Evolutionary conservation across 129 eudicot species (phyloP).

Genomic region (Sambucus nigra): DNA sequence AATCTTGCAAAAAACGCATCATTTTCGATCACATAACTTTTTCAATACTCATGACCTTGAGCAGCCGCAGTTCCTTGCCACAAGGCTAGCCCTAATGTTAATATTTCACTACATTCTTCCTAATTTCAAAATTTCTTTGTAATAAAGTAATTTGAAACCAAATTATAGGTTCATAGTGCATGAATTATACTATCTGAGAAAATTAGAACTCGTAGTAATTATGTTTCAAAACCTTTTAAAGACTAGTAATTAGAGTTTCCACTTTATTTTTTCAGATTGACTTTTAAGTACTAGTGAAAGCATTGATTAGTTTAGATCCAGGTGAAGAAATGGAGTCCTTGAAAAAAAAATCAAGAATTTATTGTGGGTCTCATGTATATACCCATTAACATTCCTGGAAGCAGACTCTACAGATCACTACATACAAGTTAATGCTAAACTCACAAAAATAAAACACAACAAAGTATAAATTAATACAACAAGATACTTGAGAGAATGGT

Average conservation of each 20-base stretch:
- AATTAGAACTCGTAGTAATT: no score
- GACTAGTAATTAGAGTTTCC: no score
- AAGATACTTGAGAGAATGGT: no score
- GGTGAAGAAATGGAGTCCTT: conserved; percentile 76
- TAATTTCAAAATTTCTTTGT: not conserved
- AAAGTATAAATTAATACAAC: no score
- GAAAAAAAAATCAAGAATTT: conserved; percentile 60
- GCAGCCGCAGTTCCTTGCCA: no score
- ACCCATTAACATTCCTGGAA: conserved; percentile 80
- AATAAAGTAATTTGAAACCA: conserved; percentile 19
- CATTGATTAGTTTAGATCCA: conserved; percentile 69
- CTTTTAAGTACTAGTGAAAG: conserved; percentile 80
- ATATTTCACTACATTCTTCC: not conserved
- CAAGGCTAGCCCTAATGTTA: no score
- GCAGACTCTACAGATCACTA: conserved; percentile 64
- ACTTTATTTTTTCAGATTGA: conserved; percentile 80
- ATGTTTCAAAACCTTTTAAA: not conserved
- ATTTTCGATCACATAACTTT: no score
- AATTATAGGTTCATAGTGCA: conserved; percentile 31
- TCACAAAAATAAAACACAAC: no score
- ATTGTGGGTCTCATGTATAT: conserved; percentile 86
- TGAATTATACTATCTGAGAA: conserved; percentile 30
- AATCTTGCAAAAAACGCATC: no score
- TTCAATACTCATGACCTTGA: no score
- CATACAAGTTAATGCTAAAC: conserved; percentile 37